phyloP scores from a whole-genome alignment of 2,329 filamentous ascomycete species.

The Xylariaceae sp. region DNA sequence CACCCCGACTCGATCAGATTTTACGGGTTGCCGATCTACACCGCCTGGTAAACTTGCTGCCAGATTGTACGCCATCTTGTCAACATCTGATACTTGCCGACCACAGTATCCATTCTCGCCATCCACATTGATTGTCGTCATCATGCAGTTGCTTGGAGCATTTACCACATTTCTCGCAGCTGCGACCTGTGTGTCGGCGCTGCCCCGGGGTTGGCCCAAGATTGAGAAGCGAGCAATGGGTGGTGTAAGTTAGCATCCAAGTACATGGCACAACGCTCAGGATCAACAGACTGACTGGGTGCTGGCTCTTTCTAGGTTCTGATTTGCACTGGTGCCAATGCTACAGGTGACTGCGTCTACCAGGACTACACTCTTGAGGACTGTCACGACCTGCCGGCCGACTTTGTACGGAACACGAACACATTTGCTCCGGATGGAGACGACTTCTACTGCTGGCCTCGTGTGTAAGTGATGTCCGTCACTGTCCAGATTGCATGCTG shows the following conservation, averaged over 20 bases:
- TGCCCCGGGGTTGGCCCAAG: slow-evolving; percentile 10
- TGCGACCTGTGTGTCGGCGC: slow-evolving; percentile 24
- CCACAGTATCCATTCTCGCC: slow-evolving; percentile 5
- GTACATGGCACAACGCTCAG: not conserved
- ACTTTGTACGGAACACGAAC: slow-evolving; percentile 40
- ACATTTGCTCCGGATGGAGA: slow-evolving; percentile 54
- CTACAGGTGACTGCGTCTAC: slow-evolving; percentile 46
- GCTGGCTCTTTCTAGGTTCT: slow-evolving; percentile 38
- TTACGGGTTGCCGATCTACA: not conserved
- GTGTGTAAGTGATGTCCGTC: slow-evolving; percentile 23
- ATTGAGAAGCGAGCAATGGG: slow-evolving; percentile 42
- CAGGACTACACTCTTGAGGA: slow-evolving; percentile 41
- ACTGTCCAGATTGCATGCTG: not conserved
- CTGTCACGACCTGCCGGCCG: slow-evolving; percentile 45
- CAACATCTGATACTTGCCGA: slow-evolving; percentile 1
- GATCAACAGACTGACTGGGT: slow-evolving; percentile 1
- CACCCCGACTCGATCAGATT: not conserved
- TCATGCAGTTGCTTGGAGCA: slow-evolving; percentile 27
- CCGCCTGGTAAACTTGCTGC: not conserved
- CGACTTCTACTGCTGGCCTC: slow-evolving; percentile 47
- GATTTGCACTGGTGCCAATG: slow-evolving; percentile 50
- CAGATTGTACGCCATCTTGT: not conserved
- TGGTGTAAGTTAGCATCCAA: slow-evolving; percentile 40
- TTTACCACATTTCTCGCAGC: slow-evolving; percentile 23
- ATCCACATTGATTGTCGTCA: not conserved